Percentiles rank a stretch among this genome's conserved stretches.
Evolutionary conservation across 1,284 basidiomycete genomes (phyloP).

Genomic region (Inonotus hispidus): DNA sequence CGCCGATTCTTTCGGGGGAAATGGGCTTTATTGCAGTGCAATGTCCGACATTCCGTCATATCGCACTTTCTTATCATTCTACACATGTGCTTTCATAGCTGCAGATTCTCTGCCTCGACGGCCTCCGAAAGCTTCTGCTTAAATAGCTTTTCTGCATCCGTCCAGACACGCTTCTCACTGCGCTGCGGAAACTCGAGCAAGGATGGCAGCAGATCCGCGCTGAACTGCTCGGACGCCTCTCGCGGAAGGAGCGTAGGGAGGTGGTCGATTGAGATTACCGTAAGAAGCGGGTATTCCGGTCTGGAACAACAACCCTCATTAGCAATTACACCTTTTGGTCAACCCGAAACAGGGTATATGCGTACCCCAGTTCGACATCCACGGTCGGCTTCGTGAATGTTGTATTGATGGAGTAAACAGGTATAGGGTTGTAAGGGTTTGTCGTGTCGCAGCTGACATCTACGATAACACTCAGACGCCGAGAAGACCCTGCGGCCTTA

Average conservation of each 20-base stretch:
- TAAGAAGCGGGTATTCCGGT: slow-evolving; percentile 58
- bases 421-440: slow-evolving; percentile 98
- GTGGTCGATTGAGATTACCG: slow-evolving; percentile 96
- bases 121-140: slow-evolving; percentile 72
- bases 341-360: slow-evolving; percentile 19
- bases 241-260: slow-evolving; percentile 93
- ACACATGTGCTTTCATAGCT: neutral
- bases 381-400: slow-evolving; percentile 95
- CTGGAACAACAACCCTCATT: slow-evolving; percentile 28
- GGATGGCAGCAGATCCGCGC: slow-evolving; percentile 83
- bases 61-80: neutral
- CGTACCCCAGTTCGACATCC: slow-evolving; percentile 74
- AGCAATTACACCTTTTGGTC: neutral
- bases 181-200: slow-evolving; percentile 74
- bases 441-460: slow-evolving; percentile 99
- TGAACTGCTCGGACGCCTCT: slow-evolving; percentile 97
- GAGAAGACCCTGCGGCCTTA: slow-evolving; percentile 58
- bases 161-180: slow-evolving; percentile 76
- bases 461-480: slow-evolving; percentile 82
- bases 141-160: slow-evolving; percentile 85
- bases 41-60: neutral
- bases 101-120: slow-evolving; percentile 32
- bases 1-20: neutral
- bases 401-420: slow-evolving; percentile 94
- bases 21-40: neutral